Conservation (phyloP, 2,329 filamentous ascomycete species). For the Cryphonectria japonica region DNA sequence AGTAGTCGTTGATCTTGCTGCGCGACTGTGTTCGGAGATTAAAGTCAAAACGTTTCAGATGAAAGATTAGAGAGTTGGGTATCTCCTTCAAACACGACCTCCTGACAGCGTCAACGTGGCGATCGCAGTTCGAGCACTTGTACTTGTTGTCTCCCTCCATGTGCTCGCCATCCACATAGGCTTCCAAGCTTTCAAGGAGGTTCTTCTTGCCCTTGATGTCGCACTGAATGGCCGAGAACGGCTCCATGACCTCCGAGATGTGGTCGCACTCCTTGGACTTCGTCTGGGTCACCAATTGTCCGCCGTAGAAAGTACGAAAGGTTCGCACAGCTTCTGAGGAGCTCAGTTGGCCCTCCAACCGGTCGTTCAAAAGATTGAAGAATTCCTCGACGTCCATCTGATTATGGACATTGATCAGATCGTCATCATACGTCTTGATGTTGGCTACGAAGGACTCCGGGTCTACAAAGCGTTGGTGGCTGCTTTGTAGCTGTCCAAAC, state of each 20-base stretch:
- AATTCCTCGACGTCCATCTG: conserved; percentile 99
- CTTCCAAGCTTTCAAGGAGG: conserved; percentile 84
- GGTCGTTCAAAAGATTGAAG: conserved; percentile 90
- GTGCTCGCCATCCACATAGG: conserved; percentile 94
- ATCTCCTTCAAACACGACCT: conserved; percentile 89
- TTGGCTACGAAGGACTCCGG: conserved; percentile 72
- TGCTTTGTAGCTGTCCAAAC: conserved; percentile 86
- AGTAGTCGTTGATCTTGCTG: conserved; percentile 94
- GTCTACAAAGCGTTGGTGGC: conserved; percentile 72
- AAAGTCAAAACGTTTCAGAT: conserved; percentile 87
- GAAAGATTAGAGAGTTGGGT: conserved; percentile 93
- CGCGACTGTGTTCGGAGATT: conserved; percentile 76
- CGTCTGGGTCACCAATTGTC: conserved; percentile 90
- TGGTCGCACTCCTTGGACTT: conserved; percentile 94
- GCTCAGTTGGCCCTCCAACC: conserved; percentile 82
- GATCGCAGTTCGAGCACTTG: conserved; percentile 88
- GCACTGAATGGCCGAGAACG: conserved; percentile 93
- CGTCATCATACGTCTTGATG: conserved; percentile 82
- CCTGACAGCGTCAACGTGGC: conserved; percentile 91
- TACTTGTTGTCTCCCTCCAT: conserved; percentile 99
- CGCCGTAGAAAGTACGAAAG: conserved; percentile 86
- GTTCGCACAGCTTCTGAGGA: conserved; percentile 68
- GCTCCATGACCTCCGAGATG: conserved; percentile 86
- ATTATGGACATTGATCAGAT: conserved; percentile 79
- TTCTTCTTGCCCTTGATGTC: conserved; percentile 91